phyloP scores from a whole-genome alignment of 345 rosid genomes.

The Aegle marmelos region DNA sequence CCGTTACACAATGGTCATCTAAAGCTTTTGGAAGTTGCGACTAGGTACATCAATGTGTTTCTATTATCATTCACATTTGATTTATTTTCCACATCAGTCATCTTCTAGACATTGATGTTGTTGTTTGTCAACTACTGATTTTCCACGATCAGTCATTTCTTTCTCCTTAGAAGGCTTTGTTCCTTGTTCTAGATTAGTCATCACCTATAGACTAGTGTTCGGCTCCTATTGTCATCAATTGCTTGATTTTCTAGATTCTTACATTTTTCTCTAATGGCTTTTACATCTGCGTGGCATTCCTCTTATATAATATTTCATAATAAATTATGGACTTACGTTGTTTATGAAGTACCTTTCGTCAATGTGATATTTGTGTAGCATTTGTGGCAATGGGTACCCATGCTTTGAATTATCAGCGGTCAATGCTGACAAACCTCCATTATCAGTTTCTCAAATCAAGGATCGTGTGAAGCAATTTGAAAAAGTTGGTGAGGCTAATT shows the following conservation, averaged over 20 bases:
- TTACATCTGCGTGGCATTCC: not conserved
- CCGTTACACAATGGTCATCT: constrained; percentile 93
- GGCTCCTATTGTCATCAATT: not conserved
- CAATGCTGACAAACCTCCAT: constrained; percentile 93
- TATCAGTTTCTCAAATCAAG: constrained; percentile 63
- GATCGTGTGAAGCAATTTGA: constrained; percentile 76
- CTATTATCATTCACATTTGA: not conserved
- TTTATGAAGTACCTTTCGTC: constrained; percentile 9
- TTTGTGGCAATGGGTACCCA: constrained; percentile 63
- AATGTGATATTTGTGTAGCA: constrained; percentile 42
- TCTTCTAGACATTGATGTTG: not conserved
- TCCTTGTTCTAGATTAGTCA: not conserved
- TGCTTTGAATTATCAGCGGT: constrained; percentile 90
- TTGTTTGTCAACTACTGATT: not conserved
- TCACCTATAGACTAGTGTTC: not conserved
- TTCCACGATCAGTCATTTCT: not conserved
- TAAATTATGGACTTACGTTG: not conserved
- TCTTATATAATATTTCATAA: not conserved
- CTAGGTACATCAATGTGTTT: constrained; percentile 48
- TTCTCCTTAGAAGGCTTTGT: not conserved
- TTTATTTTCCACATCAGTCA: not conserved
- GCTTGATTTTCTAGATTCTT: not conserved
- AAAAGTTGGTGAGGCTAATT: constrained; percentile 56
- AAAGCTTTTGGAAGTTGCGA: constrained; percentile 87
- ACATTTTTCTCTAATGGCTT: not conserved